These are phyloP conservation scores for Viridothelium virens DNA, from an alignment of 495 filamentous ascomycete genomes.

Conservation along the genomic window DNA sequence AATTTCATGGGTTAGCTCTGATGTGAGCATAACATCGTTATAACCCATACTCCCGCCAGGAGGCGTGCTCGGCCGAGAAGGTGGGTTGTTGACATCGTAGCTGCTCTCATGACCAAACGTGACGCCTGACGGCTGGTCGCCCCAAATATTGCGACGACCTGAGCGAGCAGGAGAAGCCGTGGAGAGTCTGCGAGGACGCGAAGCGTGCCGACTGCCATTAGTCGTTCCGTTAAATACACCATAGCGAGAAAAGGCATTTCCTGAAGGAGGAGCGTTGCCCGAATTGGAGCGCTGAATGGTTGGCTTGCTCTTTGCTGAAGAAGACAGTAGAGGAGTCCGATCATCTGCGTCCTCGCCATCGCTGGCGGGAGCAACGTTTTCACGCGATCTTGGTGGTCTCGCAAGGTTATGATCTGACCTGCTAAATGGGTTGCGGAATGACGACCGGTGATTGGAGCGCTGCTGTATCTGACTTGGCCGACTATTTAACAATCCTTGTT, in stretches of 20 bases:
- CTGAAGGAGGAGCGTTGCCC: not conserved
- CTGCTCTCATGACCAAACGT: slow-evolving; percentile 20
- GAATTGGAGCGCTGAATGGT: slow-evolving; percentile 17
- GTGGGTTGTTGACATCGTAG: slow-evolving; percentile 94
- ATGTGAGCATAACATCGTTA: slow-evolving; percentile 69
- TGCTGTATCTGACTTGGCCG: slow-evolving; percentile 3
- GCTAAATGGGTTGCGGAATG: slow-evolving; percentile 6
- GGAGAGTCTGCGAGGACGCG: slow-evolving; percentile 15
- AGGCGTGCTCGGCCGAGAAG: slow-evolving; percentile 79
- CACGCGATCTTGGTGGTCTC: slow-evolving; percentile 7
- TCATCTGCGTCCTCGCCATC: slow-evolving; percentile 29
- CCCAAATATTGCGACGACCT: slow-evolving; percentile 16
- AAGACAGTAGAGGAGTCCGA: slow-evolving; percentile 30
- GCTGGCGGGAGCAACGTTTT: slow-evolving; percentile 18
- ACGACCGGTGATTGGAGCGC: slow-evolving; percentile 10
- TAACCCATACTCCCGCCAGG: slow-evolving; percentile 56
- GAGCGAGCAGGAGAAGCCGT: slow-evolving; percentile 16
- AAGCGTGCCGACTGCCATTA: slow-evolving; percentile 13
- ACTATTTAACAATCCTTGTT: not conserved
- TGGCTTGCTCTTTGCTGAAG: slow-evolving; percentile 18
- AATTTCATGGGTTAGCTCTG: slow-evolving; percentile 42
- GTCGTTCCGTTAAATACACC: slow-evolving; percentile 23
- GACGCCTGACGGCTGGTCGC: slow-evolving; percentile 31
- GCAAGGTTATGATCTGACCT: slow-evolving; percentile 6
- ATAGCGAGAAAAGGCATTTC: slow-evolving; percentile 14